These are phyloP conservation scores for Penicillium sp. DNA, from an alignment of 2,329 filamentous ascomycete genomes.

Conservation along the genomic window DNA sequence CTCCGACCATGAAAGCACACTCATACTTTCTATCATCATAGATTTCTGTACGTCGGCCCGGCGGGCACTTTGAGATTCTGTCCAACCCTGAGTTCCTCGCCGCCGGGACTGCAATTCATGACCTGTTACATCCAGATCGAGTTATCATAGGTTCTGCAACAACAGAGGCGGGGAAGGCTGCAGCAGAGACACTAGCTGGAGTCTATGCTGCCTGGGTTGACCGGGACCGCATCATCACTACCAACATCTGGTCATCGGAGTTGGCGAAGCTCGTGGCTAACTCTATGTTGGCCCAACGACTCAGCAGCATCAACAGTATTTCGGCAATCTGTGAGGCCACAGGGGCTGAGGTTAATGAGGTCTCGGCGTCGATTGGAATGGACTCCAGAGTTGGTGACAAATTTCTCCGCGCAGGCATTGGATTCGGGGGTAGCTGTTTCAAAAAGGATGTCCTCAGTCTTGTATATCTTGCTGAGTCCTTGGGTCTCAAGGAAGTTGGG, in stretches of 20 bases:
- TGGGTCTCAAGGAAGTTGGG: constrained; percentile 68
- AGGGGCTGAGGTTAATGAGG: constrained; percentile 70
- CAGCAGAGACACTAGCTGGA: constrained; percentile 61
- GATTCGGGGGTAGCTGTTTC: constrained; percentile 78
- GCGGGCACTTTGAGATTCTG: constrained; percentile 68
- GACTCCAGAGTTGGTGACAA: constrained; percentile 70
- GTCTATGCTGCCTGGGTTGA: constrained; percentile 72
- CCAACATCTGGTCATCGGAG: constrained; percentile 74
- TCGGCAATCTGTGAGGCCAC: constrained; percentile 73
- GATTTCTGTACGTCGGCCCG: constrained; percentile 49
- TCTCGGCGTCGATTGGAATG: constrained; percentile 64
- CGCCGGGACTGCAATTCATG: constrained; percentile 70
- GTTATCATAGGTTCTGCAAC: constrained; percentile 69
- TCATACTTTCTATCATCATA: constrained; percentile 5
- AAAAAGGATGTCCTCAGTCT: constrained; percentile 74
- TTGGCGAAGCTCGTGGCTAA: constrained; percentile 76
- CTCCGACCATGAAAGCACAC: not conserved
- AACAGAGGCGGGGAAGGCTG: constrained; percentile 58
- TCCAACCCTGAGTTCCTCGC: constrained; percentile 80
- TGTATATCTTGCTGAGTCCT: constrained; percentile 68
- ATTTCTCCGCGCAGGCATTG: constrained; percentile 70
- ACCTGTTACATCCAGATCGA: constrained; percentile 68
- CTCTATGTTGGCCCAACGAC: constrained; percentile 74
- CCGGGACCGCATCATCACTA: constrained; percentile 63
- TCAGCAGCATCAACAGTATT: constrained; percentile 76